Conservation (phyloP, 2,329 filamentous ascomycete genomes). For the Hypoxylon sp. region DNA sequence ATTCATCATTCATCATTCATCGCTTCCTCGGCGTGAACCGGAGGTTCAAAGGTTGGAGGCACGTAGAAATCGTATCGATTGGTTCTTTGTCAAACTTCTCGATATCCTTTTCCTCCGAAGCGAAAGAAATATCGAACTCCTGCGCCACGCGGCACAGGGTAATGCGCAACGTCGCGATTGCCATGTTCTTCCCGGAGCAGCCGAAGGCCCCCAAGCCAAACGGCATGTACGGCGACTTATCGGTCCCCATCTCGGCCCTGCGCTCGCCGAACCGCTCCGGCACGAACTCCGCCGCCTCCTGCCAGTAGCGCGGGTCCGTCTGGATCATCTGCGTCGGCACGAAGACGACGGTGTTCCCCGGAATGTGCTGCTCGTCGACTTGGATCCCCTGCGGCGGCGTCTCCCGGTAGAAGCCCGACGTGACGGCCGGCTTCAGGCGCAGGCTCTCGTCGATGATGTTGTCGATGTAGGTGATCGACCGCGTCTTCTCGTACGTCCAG, state of each 20-base stretch:
- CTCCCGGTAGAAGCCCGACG: slow-evolving; percentile 52
- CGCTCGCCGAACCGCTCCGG: slow-evolving; percentile 44
- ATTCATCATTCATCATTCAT: background rate
- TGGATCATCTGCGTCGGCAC: slow-evolving; percentile 47
- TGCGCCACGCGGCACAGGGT: slow-evolving; percentile 32
- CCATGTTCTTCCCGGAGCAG: slow-evolving; percentile 45
- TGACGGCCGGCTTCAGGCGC: slow-evolving; percentile 54
- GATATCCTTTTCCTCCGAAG: slow-evolving; percentile 38
- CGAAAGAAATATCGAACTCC: slow-evolving; percentile 42
- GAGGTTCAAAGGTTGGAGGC: slow-evolving; percentile 30
- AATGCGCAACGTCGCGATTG: slow-evolving; percentile 38
- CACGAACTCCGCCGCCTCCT: slow-evolving; percentile 36
- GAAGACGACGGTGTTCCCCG: slow-evolving; percentile 47
- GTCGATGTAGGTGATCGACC: slow-evolving; percentile 50
- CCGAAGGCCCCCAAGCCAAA: slow-evolving; percentile 39
- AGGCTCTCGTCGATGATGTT: slow-evolving; percentile 49
- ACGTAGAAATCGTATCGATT: slow-evolving; percentile 39
- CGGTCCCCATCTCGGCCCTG: slow-evolving; percentile 41
- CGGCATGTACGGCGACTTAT: slow-evolving; percentile 40
- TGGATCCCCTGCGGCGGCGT: slow-evolving; percentile 53
- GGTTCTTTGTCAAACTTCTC: slow-evolving; percentile 40
- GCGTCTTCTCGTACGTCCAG: slow-evolving; percentile 50
- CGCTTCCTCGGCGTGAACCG: slow-evolving; percentile 32
- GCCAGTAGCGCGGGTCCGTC: slow-evolving; percentile 40
- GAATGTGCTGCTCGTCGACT: slow-evolving; percentile 51